Evolutionary conservation across 352 stramenopile genomes (phyloP), one percentile per base, ranked within the genome.

Genomic region (Pythium aquatile): DNA sequence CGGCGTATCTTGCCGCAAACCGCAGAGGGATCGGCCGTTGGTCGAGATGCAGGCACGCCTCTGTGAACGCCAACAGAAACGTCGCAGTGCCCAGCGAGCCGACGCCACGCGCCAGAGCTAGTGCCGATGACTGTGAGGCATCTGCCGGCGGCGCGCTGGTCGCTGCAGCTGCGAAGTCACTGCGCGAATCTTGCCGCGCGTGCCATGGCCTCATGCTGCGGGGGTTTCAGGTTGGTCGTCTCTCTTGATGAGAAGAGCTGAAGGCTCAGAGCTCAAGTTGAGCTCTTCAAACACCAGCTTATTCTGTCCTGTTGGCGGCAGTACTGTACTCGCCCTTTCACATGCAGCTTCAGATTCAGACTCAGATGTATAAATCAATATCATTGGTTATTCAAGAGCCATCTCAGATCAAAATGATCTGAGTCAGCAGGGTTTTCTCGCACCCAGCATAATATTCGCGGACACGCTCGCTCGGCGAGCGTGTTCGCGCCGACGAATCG

Each of bases 21-120:
- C 75, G 79, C 58, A 94, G 62, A 13, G 85, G 85, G 44, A 94
- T 83, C 5, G 85, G 85, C 1, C 77, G 75, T 2, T 73, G 77
- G 48, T 82, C 71, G 17, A 91, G 55, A 55, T 76, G 70, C 17
- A 88, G 33, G 55, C 81, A 94, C 20, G 68, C 83, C 65, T 94
- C 85, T 2, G 74, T 66, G 55, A 94, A 94, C 32, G 81, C 81
- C 16, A 87, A 51, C 3, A 74, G 58, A 10, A 86, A 70, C 8
- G 79, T 88, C 29, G 70, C 42, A 28, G 65, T 49, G 20, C 48
- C 61, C 8, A 61, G 48, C 10, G 35, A 51, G 0, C 37, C 55
- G 14, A 55, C 54, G 5, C 16, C 32, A 40, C 30, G 57, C 11
- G 28, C 60, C 0, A 51, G 44, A 2, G 60, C 58, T 6, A 58